Percentiles rank a stretch among this genome's conserved stretches.
Conservation (phyloP, 257 asterid species). For the Cruciata laevipes region DNA sequence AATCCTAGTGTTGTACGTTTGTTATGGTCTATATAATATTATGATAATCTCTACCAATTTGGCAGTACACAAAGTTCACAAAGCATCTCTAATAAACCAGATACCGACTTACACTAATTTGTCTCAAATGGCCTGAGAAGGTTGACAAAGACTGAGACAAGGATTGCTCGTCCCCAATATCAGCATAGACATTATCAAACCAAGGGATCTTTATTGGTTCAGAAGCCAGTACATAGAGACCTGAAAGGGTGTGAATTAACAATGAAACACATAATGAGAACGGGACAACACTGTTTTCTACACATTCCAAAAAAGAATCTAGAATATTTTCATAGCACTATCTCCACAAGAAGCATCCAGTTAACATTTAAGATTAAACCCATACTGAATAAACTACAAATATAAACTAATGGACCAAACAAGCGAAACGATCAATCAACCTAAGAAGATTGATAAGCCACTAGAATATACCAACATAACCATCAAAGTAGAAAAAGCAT, state of each 20-base stretch:
- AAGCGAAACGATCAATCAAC: conserved; percentile 1
- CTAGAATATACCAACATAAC: not conserved
- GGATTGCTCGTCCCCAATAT: conserved; percentile 97
- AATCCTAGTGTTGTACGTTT: not conserved
- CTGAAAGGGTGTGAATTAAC: conserved; percentile 33
- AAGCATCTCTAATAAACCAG: not conserved
- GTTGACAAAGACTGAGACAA: conserved; percentile 93
- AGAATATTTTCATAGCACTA: not conserved
- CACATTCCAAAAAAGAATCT: not conserved
- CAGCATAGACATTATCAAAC: conserved; percentile 95
- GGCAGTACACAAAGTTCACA: not conserved
- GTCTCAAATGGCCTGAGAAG: conserved; percentile 96
- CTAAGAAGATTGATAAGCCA: not conserved
- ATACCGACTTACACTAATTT: conserved; percentile 72
- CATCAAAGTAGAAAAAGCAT: conserved; percentile 4
- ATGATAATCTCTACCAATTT: not conserved
- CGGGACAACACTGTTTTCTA: not conserved
- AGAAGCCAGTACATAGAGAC: conserved; percentile 83
- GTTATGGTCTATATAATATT: not conserved
- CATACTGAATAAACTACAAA: not conserved
- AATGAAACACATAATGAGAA: not conserved
- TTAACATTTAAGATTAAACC: not conserved
- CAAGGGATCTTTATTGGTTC: conserved; percentile 91
- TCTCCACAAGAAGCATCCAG: not conserved
- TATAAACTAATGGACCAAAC: conserved; percentile 9